Evolutionary conservation across 1,284 basidiomycete genomes (phyloP).

Genomic region (Puccinia hordei): DNA sequence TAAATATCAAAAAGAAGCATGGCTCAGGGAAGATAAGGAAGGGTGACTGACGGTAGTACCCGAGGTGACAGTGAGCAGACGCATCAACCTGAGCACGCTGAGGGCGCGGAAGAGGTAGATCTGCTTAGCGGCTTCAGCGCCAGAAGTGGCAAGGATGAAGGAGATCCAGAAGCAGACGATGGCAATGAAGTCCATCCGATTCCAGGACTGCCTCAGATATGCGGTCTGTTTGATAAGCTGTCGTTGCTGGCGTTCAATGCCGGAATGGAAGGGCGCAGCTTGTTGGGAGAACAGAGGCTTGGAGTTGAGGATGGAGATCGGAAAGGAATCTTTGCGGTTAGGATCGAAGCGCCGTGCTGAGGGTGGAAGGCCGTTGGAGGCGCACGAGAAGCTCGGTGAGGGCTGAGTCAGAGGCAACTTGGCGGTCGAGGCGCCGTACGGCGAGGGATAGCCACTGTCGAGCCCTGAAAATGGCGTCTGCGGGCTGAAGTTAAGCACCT

Average conservation of each 20-base stretch:
- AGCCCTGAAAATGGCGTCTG: conserved; percentile 1
- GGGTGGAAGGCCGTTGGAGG: background rate
- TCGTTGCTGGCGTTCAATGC: conserved; percentile 49
- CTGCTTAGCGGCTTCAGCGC: conserved; percentile 67
- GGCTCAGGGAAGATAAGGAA: background rate
- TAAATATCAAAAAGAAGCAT: background rate
- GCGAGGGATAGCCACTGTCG: conserved; percentile 50
- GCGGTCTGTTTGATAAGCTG: conserved; percentile 60
- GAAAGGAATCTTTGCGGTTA: conserved; percentile 19
- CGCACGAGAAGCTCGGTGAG: conserved; percentile 8
- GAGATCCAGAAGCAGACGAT: conserved; percentile 75
- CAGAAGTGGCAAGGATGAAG: conserved; percentile 70
- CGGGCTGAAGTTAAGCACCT: conserved; percentile 6
- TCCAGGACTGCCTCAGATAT: conserved; percentile 91
- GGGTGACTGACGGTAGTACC: conserved; percentile 70
- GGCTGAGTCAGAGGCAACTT: conserved; percentile 6
- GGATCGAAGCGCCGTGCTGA: background rate
- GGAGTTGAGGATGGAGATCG: background rate
- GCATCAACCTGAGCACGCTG: conserved; percentile 79
- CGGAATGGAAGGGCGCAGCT: conserved; percentile 41
- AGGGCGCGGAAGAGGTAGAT: conserved; percentile 77
- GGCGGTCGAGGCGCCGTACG: conserved; percentile 62
- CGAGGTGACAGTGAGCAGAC: conserved; percentile 82
- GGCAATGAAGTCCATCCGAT: conserved; percentile 83
- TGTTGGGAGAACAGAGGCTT: conserved; percentile 41